Conservation (phyloP, 176 grass and related monocot species). For the Rhynchospora pubera region DNA sequence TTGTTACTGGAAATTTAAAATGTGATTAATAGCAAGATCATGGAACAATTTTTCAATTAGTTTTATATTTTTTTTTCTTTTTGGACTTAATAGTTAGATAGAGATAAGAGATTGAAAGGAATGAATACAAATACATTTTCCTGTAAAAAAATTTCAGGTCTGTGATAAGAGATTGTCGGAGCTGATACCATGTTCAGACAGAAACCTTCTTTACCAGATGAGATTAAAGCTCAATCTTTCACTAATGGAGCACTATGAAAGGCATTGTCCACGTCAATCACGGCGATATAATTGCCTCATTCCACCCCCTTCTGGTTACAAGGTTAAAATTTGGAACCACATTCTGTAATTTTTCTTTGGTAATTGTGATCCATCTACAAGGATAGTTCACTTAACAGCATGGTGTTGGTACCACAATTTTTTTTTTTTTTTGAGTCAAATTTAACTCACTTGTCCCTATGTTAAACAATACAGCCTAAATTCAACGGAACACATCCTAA, state of each 20-base stretch:
- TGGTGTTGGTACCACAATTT: neutral
- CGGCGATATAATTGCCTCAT: conserved; percentile 73
- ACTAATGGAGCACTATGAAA: conserved; percentile 84
- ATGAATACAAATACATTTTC: neutral
- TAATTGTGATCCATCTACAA: neutral
- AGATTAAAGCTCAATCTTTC: conserved; percentile 56
- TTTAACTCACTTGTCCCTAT: neutral
- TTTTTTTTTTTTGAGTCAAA: neutral
- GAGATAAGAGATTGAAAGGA: neutral
- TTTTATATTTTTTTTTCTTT: neutral
- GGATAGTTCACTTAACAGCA: neutral
- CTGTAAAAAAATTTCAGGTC: conserved; percentile 29
- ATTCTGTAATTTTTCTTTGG: neutral
- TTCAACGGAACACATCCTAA: neutral
- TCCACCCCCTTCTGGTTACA: conserved; percentile 56
- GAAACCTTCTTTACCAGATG: conserved; percentile 51
- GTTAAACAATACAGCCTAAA: neutral
- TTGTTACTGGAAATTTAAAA: neutral
- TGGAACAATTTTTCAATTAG: neutral
- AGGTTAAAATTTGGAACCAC: conserved; percentile 14
- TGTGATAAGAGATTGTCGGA: conserved; percentile 57
- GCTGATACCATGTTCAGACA: conserved; percentile 71
- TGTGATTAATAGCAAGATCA: neutral
- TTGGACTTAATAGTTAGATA: neutral
- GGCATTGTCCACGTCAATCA: conserved; percentile 47